A percentile compares a stretch with the other conserved stretches of the same genome.
These are phyloP conservation scores for Mucor sp. DNA, from an alignment of 371 early-diverging fungal genomes.

Conservation along the genomic window DNA sequence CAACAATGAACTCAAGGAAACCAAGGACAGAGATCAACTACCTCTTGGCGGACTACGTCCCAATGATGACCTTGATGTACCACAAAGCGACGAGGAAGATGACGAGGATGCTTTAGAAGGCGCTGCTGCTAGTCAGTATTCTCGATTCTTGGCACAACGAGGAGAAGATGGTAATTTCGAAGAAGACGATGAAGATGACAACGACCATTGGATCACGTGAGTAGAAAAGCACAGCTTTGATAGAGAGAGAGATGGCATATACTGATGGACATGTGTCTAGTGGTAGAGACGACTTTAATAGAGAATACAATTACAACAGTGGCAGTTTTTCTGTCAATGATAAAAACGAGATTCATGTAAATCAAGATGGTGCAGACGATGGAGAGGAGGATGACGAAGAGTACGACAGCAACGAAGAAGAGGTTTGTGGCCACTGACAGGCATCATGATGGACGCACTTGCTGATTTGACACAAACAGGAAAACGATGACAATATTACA, in stretches of 20 bases:
- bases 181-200: conserved; percentile 38
- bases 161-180: conserved; percentile 32
- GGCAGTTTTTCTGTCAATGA: neutral
- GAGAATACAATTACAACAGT: conserved; percentile 18
- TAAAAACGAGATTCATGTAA: conserved; percentile 5
- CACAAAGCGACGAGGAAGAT: conserved; percentile 32
- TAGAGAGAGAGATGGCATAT: neutral
- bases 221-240: neutral
- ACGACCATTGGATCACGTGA: conserved; percentile 28
- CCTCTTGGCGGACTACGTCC: conserved; percentile 88
- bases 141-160: conserved; percentile 29
- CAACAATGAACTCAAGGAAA: conserved; percentile 74
- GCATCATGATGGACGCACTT: no score
- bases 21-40: conserved; percentile 83
- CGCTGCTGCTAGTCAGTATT: conserved; percentile 30
- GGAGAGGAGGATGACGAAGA: conserved; percentile 18
- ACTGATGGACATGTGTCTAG: conserved; percentile 1
- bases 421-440: neutral
- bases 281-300: conserved; percentile 29
- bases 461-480: neutral
- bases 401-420: conserved; percentile 22
- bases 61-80: conserved; percentile 38
- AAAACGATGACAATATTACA: conserved; percentile 19
- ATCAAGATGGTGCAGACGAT: conserved; percentile 5
- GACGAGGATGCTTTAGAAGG: conserved; percentile 28